Conservation (phyloP, 345 rosid species). For the Ricinus communis region DNA sequence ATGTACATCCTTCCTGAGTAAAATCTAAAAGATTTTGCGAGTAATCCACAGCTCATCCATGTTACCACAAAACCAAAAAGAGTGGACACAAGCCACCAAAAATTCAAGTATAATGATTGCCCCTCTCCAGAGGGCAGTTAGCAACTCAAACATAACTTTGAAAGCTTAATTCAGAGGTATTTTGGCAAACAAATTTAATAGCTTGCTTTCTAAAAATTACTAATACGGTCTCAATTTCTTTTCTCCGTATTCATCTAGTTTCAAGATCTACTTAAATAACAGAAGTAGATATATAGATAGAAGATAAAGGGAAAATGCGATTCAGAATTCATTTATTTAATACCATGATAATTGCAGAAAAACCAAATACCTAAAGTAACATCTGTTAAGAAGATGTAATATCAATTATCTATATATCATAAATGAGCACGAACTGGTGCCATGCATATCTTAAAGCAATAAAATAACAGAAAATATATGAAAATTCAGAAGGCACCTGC, state of each 20-base stretch:
- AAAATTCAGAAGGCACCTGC: constrained; percentile 56
- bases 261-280: background rate
- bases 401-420: background rate
- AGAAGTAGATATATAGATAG: background rate
- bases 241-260: too few relatives aligned
- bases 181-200: background rate
- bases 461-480: constrained; percentile 1
- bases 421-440: background rate
- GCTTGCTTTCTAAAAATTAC: background rate
- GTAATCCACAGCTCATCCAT: background rate
- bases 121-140: too few relatives aligned
- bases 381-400: background rate
- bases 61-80: too few relatives aligned
- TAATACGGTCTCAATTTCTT: background rate
- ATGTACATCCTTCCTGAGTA: background rate
- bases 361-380: background rate
- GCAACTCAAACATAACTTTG: too few relatives aligned
- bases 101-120: too few relatives aligned
- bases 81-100: background rate
- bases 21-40: background rate
- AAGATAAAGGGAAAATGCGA: background rate
- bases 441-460: background rate
- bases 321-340: background rate
- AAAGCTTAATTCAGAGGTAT: too few relatives aligned
- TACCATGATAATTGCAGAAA: background rate